Base-by-base conservation (phyloP, 1,284 basidiomycete species). In the Pisolithus thermaeus region DNA sequence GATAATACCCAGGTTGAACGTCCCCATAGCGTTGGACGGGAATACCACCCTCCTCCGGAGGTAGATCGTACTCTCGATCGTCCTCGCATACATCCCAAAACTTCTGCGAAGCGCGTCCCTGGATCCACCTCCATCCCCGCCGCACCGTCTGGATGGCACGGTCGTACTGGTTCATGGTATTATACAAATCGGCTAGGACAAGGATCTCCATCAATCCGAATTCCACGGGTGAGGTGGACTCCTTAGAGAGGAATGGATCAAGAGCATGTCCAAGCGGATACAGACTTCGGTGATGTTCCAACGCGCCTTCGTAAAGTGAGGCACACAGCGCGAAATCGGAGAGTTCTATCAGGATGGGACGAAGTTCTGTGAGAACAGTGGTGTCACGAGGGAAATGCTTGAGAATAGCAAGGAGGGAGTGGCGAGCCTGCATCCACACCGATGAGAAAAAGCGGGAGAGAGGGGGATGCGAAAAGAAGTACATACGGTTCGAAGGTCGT, bases 21-120 rank as follows among this genome's bases (percentile, higher is more conserved):
- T 70, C 70, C 7, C 70, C 70, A 6, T 38, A 32, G 28, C 59
- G 64, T 62, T 49, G 64, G 35, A 22, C 51, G 36, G 58, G 62
- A 61, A 52, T 45, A 56, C 65, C 42, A 42, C 51, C 55, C 4
- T 59, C 58, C 50, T 59, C 55, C 12, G 46, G 43, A 37, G 52
- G 71, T 47, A 70, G 56, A 16, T 78, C 73, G 52, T 82, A 78
- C 12, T 97, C 95, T 50, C 93, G 74, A 65, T 98, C 94, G 63
- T 97, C 96, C 36, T 82, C 79, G 50, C 84, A 80, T 22, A 79
- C 67, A 58, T 94, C 90, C 92, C 94, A 97, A 51, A 85, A 84
- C 51, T 73, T 78, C 64, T 90, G 83, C 32, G 76, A 71, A n/a
- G 70, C 73, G 35, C 95, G 73, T 0, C 92, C 91, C 65, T 96